Conservation (phyloP, 805 yeast genomes). For the Candida nonsorbophila region DNA sequence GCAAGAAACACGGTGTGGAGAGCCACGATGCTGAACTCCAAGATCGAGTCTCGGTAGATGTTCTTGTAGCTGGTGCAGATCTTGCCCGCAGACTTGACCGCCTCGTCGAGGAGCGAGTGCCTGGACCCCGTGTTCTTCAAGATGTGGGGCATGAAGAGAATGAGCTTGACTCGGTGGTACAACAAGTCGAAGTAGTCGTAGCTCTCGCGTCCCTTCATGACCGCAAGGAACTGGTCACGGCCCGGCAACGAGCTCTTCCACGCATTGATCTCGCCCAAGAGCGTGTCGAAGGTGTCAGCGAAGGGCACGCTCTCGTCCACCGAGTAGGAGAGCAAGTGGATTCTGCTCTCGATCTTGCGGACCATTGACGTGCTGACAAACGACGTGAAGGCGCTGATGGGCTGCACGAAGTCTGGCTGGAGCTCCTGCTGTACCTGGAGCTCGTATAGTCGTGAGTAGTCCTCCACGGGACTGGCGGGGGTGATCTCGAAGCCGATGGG, state of each 20-base stretch:
- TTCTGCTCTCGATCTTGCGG: slow-evolving; percentile 8
- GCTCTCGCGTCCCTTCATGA: slow-evolving; percentile 8
- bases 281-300: slow-evolving; percentile 6
- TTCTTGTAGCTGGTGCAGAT: slow-evolving; percentile 8
- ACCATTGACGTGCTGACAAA: slow-evolving; percentile 6
- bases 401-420: slow-evolving; percentile 3
- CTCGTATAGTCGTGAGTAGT: slow-evolving; percentile 4
- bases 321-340: slow-evolving; percentile 8
- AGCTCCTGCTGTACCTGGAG: slow-evolving; percentile 6
- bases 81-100: slow-evolving; percentile 8
- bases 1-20: slow-evolving; percentile 10
- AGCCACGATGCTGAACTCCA: slow-evolving; percentile 10
- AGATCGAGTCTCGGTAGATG: slow-evolving; percentile 6
- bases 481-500: slow-evolving; percentile 6
- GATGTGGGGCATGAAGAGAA: slow-evolving; percentile 6
- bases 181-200: slow-evolving; percentile 8
- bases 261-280: slow-evolving; percentile 3
- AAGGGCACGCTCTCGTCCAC: slow-evolving; percentile 4
- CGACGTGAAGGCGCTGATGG: slow-evolving; percentile 6
- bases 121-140: slow-evolving; percentile 3
- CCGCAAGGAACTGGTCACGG: slow-evolving; percentile 6
- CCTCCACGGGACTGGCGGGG: slow-evolving; percentile 2
- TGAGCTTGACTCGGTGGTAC: slow-evolving; percentile 9
- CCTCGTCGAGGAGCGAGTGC: slow-evolving; percentile 6
- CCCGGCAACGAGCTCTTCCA: slow-evolving; percentile 7